Conservation (phyloP, 2,329 filamentous ascomycete genomes). For the Achaetomium macrosporum region DNA sequence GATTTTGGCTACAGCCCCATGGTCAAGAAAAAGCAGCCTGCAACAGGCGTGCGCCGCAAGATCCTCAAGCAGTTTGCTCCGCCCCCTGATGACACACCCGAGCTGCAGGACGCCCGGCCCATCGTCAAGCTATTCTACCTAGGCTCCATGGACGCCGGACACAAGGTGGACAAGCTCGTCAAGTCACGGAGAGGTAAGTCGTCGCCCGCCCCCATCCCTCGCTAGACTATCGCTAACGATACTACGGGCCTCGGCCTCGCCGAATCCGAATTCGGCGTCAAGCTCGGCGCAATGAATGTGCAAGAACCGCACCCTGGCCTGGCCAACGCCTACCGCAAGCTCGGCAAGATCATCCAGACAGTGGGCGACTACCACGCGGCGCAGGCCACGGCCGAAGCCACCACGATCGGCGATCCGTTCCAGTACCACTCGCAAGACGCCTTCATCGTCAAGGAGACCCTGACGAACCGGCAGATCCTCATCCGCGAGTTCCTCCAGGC, state of each 20-base stretch:
- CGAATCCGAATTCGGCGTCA: slow-evolving; percentile 89
- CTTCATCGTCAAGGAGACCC: slow-evolving; percentile 95
- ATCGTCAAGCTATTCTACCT: slow-evolving; percentile 94
- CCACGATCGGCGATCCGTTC: slow-evolving; percentile 86
- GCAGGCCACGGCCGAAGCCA: slow-evolving; percentile 93
- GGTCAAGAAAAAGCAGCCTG: slow-evolving; percentile 91
- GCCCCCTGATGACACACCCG: slow-evolving; percentile 92
- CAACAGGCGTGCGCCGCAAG: slow-evolving; percentile 89
- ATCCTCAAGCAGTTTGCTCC: slow-evolving; percentile 98
- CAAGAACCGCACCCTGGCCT: slow-evolving; percentile 89
- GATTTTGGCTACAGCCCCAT: slow-evolving; percentile 98
- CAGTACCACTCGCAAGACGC: slow-evolving; percentile 93
- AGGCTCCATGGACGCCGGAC: slow-evolving; percentile 91
- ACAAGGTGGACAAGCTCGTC: slow-evolving; percentile 92
- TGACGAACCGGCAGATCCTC: slow-evolving; percentile 95
- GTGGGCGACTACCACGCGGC: slow-evolving; percentile 94
- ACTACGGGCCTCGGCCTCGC: slow-evolving; percentile 74
- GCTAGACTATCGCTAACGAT: slow-evolving; percentile 24
- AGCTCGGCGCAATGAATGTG: slow-evolving; percentile 76
- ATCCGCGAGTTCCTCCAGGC: slow-evolving; percentile 89
- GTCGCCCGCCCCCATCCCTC: neutral
- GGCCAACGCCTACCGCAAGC: slow-evolving; percentile 84
- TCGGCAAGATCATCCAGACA: slow-evolving; percentile 88
- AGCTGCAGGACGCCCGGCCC: slow-evolving; percentile 82
- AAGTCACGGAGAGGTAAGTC: slow-evolving; percentile 78